Evolutionary conservation across 2,329 filamentous ascomycete genomes (phyloP).

Genomic region (Alternaria brassicae): DNA sequence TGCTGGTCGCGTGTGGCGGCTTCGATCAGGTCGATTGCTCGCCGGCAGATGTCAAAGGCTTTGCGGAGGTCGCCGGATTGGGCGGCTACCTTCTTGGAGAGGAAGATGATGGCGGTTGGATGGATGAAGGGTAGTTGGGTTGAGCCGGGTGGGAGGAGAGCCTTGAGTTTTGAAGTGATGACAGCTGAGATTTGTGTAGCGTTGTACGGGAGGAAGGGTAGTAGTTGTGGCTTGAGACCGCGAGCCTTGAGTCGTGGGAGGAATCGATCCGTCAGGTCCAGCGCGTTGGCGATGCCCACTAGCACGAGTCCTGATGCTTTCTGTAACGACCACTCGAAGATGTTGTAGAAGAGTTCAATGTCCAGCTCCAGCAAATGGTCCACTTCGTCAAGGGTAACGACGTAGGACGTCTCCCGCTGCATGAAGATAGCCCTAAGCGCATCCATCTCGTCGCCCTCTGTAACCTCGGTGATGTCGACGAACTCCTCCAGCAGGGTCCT

Average conservation of each 20-base stretch:
- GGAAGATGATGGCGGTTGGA: constrained; percentile 90
- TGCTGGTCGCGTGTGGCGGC: constrained; percentile 79
- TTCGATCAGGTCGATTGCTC: constrained; percentile 88
- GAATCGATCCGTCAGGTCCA: constrained; percentile 94
- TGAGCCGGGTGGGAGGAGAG: constrained; percentile 67
- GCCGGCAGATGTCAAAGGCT: constrained; percentile 91
- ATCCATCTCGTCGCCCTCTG: constrained; percentile 71
- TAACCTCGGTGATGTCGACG: constrained; percentile 63
- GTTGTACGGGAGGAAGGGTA: constrained; percentile 93
- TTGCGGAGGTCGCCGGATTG: constrained; percentile 95
- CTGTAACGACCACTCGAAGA: constrained; percentile 97
- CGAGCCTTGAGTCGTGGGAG: constrained; percentile 91
- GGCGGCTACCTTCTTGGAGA: constrained; percentile 90
- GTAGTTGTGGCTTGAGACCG: constrained; percentile 85
- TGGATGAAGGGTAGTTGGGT: constrained; percentile 86
- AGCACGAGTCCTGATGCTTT: constrained; percentile 80
- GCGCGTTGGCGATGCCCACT: constrained; percentile 92
- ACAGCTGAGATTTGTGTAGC: constrained; percentile 86
- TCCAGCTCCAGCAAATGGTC: constrained; percentile 92
- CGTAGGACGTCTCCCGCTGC: constrained; percentile 66
- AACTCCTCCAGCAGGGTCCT: constrained; percentile 76
- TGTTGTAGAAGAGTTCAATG: constrained; percentile 83
- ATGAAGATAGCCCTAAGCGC: constrained; percentile 75
- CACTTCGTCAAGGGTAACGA: constrained; percentile 94
- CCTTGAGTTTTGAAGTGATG: constrained; percentile 81